phyloP scores from a whole-genome alignment of 768 basidiomycete species.

The Zangia roseola region DNA sequence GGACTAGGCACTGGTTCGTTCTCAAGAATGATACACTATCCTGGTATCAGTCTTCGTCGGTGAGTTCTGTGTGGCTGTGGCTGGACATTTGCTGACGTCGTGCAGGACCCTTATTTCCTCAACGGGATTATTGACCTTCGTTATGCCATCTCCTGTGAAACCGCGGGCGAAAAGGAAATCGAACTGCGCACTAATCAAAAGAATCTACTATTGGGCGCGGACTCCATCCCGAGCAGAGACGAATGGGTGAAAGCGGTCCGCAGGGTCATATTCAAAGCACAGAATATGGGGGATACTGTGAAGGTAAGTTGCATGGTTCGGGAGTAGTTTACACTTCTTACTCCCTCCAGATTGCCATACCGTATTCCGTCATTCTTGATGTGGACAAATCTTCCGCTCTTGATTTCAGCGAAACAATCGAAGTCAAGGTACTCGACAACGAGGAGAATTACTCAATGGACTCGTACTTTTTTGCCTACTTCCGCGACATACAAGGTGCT shows the following conservation, averaged over 20 bases:
- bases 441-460: constrained; percentile 73
- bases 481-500: constrained; percentile 74
- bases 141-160: constrained; percentile 88
- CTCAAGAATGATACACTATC: constrained; percentile 94
- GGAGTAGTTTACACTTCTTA: constrained; percentile 3
- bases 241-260: constrained; percentile 97
- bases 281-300: constrained; percentile 94
- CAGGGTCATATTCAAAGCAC: constrained; percentile 92
- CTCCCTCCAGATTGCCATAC: constrained; percentile 76
- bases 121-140: constrained; percentile 95
- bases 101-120: constrained; percentile 95
- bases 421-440: constrained; percentile 88
- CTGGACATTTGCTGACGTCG: constrained; percentile 4
- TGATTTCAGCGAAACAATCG: constrained; percentile 96
- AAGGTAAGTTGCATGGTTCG: constrained; percentile 52
- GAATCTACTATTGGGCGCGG: constrained; percentile 66
- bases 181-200: constrained; percentile 83
- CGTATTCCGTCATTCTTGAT: constrained; percentile 85
- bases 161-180: constrained; percentile 73
- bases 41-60: constrained; percentile 95
- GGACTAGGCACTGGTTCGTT: constrained; percentile 95
- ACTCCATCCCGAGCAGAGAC: constrained; percentile 79
- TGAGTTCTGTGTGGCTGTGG: constrained; percentile 35
- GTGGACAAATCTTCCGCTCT: constrained; percentile 86
- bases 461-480: constrained; percentile 95